phyloP scores from a whole-genome alignment of 257 asterid species.

The Leonotis leonurus region DNA sequence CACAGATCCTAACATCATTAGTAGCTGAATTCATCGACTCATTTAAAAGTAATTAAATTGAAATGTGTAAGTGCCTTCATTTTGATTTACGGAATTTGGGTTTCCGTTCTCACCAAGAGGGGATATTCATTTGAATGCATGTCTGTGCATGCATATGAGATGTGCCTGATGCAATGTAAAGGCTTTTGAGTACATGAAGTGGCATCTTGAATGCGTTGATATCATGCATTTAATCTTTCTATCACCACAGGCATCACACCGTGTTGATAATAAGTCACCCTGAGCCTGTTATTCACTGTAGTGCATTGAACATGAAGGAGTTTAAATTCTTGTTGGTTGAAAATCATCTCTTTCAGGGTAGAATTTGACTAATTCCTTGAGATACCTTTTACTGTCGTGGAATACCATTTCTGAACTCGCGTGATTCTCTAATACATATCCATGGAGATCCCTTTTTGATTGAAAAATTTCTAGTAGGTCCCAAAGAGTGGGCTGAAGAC shows the following conservation, averaged over 20 bases:
- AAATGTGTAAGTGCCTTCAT: neutral
- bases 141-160: neutral
- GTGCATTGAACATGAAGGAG: too few species aligned
- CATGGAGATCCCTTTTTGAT: constrained; percentile 8
- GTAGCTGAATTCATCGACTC: too few species aligned
- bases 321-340: neutral
- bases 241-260: neutral
- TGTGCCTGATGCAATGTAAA: neutral
- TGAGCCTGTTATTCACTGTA: neutral
- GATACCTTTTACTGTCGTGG: neutral
- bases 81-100: neutral
- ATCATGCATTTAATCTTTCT: neutral
- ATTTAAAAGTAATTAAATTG: too few species aligned
- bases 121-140: neutral
- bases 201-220: neutral
- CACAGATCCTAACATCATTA: neutral
- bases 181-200: neutral
- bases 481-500: constrained; percentile 76
- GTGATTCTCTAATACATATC: neutral
- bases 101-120: neutral
- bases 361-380: neutral
- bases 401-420: neutral
- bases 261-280: neutral
- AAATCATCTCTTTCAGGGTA: neutral
- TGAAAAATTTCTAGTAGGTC: constrained; percentile 46